Conservation (phyloP, 2,329 filamentous ascomycete species). For the Trichoderma asperellum region DNA sequence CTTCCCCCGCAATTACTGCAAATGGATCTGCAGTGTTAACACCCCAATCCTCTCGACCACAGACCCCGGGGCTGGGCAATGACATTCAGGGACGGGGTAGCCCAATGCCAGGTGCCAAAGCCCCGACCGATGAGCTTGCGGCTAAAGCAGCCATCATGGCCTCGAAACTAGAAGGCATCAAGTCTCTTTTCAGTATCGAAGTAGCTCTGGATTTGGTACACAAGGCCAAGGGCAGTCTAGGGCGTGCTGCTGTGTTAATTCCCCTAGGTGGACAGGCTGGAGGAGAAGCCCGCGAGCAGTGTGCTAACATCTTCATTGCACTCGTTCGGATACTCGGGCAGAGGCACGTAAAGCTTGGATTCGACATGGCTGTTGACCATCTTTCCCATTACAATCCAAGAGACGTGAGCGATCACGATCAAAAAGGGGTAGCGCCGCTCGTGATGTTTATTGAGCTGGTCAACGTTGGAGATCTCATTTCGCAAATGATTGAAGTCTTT, state of each 20-base stretch:
- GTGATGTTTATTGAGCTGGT: slow-evolving; percentile 97
- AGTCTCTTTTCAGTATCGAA: slow-evolving; percentile 93
- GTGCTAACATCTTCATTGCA: slow-evolving; percentile 83
- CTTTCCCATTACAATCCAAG: slow-evolving; percentile 89
- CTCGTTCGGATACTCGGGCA: slow-evolving; percentile 83
- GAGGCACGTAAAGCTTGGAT: slow-evolving; percentile 87
- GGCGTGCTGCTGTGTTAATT: slow-evolving; percentile 82
- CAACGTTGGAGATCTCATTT: slow-evolving; percentile 96
- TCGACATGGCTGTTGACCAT: slow-evolving; percentile 89
- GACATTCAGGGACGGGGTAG: slow-evolving; percentile 44
- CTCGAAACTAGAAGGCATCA: slow-evolving; percentile 89
- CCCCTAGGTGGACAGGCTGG: slow-evolving; percentile 78
- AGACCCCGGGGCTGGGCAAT: slow-evolving; percentile 50
- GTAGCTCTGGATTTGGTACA: slow-evolving; percentile 90
- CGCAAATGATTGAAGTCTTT: slow-evolving; percentile 98
- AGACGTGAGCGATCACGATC: slow-evolving; percentile 72
- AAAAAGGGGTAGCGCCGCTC: slow-evolving; percentile 80
- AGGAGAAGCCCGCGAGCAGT: slow-evolving; percentile 84
- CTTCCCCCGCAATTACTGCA: slow-evolving; percentile 32
- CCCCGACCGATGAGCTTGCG: slow-evolving; percentile 86
- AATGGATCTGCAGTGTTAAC: slow-evolving; percentile 37
- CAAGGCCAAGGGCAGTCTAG: slow-evolving; percentile 82
- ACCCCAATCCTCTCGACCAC: slow-evolving; percentile 52
- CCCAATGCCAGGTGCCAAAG: slow-evolving; percentile 57
- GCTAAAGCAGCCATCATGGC: slow-evolving; percentile 99